Conservation (phyloP, 768 basidiomycete species). For the Hypsizygus marmoreus region DNA sequence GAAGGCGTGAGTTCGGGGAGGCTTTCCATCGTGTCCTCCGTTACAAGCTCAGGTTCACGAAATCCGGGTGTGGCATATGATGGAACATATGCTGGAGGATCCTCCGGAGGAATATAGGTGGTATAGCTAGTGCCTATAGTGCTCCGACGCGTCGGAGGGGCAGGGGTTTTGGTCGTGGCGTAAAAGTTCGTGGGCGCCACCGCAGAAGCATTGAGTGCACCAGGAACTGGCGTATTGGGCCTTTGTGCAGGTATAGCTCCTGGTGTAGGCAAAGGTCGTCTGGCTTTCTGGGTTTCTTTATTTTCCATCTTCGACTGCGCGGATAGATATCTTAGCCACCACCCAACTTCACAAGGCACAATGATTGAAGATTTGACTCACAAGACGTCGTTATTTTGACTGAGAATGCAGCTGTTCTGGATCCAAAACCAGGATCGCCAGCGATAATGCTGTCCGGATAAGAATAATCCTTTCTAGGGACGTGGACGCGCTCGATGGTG, state of each 20-base stretch:
- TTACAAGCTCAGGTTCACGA: constrained; percentile 59
- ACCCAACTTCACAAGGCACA: neutral
- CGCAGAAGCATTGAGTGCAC: constrained; percentile 20
- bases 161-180: constrained; percentile 34
- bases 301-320: constrained; percentile 43
- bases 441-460: neutral
- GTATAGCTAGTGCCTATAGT: constrained; percentile 48
- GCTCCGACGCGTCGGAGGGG: constrained; percentile 39
- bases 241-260: constrained; percentile 37
- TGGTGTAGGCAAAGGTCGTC: constrained; percentile 51
- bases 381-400: constrained; percentile 2
- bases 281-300: constrained; percentile 42
- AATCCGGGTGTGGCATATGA: constrained; percentile 35
- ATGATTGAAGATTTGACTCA: constrained; percentile 5
- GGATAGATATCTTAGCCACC: neutral
- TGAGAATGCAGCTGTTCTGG: neutral
- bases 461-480: neutral
- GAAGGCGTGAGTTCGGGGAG: constrained; percentile 35
- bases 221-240: constrained; percentile 42
- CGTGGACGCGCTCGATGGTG: constrained; percentile 7
- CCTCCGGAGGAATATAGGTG: constrained; percentile 34
- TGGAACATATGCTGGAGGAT: constrained; percentile 39
- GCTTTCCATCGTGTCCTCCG: constrained; percentile 38
- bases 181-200: constrained; percentile 42
- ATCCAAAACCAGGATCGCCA: constrained; percentile 1